Evolutionary conservation across 495 filamentous ascomycete genomes (phyloP), one percentile per base, ranked within the genome.

Genomic region (Neurospora discreta): DNA sequence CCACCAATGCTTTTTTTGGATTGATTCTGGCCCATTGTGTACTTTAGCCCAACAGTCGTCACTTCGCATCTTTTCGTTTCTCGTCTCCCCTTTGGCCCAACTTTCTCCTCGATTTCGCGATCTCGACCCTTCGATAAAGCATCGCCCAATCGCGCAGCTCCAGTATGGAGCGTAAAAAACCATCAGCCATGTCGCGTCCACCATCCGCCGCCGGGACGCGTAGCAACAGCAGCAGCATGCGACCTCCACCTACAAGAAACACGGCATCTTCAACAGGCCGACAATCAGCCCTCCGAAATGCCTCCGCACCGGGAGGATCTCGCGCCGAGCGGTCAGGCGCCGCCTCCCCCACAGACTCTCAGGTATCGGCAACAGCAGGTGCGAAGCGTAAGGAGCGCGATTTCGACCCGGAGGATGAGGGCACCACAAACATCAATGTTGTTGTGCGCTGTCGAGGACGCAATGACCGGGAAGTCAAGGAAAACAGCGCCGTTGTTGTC

Each of bases 381-480:
- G 85, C 81, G 16, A 94, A 95, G 83, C 85, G 93, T 73, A 95
- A 95, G 77, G 90, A 94, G 75, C 87, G 92, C 76, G 93, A 96
- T 46, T 94, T 88, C 77, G 93, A 96, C 70, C 79, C 89, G 65
- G 88, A 91, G 69, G 52, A 65, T 3, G 85, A 85, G 33, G 87
- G 87, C 42, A 93, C 96, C 79, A 98, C 95, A 3, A 98, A 96
- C 80, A 99, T 99, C 79, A 93, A 96, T 80, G 95, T 98, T 43
- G 94, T 98, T 5, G 95, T 99, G 39, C 87, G 95, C 72, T 99
- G 95, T 82, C 88, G 95, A 52, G 96, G 95, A 2, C 90, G 95
- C 43, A 98, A 91, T 76, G 92, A 97, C 68, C 90, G 95, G 46
- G 95, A 99, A 79, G 89, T 97, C 39, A 84, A 89, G 69, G 95